phyloP scores from a whole-genome alignment of 441 rosid genomes.

The Erodium chrysanthum region DNA sequence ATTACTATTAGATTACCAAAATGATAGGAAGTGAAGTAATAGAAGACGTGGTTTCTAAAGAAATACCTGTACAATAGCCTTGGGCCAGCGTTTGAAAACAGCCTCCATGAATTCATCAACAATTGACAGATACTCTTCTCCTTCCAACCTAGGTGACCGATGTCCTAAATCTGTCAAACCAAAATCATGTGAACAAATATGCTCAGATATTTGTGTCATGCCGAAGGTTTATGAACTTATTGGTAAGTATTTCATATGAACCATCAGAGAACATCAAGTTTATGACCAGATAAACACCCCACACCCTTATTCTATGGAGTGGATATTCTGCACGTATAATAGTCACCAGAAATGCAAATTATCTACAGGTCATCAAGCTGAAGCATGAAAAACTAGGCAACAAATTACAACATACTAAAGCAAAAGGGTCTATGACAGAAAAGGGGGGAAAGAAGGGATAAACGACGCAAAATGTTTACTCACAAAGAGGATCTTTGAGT shows the following conservation, averaged over 20 bases:
- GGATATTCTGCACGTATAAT: neutral
- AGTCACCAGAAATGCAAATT: neutral
- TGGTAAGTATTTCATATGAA: constrained; percentile 10
- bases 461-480: constrained; percentile 27
- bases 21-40: constrained; percentile 16
- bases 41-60: constrained; percentile 17
- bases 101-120: constrained; percentile 99
- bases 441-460: neutral
- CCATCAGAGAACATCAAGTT: constrained; percentile 9
- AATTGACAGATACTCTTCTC: constrained; percentile 76
- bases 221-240: constrained; percentile 11
- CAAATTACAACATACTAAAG: neutral
- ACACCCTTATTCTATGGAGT: neutral
- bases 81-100: constrained; percentile 84
- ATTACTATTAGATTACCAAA: constrained; percentile 22
- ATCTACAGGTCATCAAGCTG: neutral
- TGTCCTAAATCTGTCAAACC: constrained; percentile 69
- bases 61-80: constrained; percentile 88
- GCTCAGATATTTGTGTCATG: constrained; percentile 18
- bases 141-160: constrained; percentile 83
- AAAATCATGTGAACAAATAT: constrained; percentile 18
- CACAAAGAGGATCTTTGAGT: constrained; percentile 79
- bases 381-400: neutral
- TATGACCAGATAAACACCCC: neutral
- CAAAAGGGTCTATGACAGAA: neutral